Evolutionary conservation across 164 flowering plant species (phyloP).

Genomic region (Pachysandra terminalis): DNA sequence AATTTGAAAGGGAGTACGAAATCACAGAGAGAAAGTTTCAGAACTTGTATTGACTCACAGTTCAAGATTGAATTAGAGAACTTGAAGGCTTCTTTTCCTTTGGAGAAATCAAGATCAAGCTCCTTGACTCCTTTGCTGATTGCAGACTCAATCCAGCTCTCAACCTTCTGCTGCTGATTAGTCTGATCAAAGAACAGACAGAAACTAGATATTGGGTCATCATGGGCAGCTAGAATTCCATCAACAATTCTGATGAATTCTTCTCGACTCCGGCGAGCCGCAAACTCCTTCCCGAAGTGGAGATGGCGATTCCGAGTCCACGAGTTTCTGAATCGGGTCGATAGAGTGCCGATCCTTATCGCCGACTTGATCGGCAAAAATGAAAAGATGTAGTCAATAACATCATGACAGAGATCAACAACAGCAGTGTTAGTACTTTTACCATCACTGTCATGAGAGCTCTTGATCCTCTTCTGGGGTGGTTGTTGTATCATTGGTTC

Average conservation of each 20-base stretch:
- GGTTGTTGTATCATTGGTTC: neutral
- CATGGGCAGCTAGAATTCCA: neutral
- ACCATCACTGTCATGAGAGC: neutral
- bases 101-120: neutral
- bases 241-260: neutral
- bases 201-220: neutral
- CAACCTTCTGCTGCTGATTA: neutral
- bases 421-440: too few relatives aligned
- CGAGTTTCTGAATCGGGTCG: neutral
- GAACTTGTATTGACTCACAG: neutral
- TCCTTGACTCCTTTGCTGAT: neutral
- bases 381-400: slow-evolving; percentile 2
- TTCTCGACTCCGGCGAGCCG: neutral
- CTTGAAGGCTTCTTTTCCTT: neutral
- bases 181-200: neutral
- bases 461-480: neutral
- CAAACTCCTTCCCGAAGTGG: neutral
- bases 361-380: neutral
- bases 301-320: neutral
- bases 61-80: neutral
- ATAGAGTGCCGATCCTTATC: neutral
- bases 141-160: neutral
- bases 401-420: neutral
- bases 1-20: neutral
- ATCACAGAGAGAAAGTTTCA: neutral